phyloP scores from a whole-genome alignment of 495 filamentous ascomycete genomes.

The Penicillium canescens region DNA sequence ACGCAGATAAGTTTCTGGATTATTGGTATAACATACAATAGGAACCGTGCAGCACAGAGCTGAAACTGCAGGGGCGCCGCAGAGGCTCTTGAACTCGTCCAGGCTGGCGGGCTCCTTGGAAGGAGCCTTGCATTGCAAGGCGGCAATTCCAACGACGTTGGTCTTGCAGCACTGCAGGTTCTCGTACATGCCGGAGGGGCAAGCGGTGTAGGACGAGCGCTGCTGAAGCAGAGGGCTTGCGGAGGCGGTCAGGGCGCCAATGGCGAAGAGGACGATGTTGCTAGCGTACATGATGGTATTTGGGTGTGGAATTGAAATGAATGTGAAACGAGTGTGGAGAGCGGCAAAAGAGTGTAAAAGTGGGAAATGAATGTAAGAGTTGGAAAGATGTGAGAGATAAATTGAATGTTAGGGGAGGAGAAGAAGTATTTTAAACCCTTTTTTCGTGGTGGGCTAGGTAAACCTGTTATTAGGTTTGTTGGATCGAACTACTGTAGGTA shows the following conservation, averaged over 20 bases:
- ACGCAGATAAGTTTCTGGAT: background rate
- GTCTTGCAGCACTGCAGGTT: background rate
- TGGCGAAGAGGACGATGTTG: constrained; percentile 2
- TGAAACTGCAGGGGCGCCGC: background rate
- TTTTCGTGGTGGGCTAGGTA: background rate
- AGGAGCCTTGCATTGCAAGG: background rate
- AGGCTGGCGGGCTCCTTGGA: constrained; percentile 1
- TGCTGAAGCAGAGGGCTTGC: background rate
- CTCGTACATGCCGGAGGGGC: background rate
- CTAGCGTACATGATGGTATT: background rate
- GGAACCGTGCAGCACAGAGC: background rate
- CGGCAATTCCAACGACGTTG: background rate
- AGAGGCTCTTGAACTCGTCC: constrained; percentile 1
- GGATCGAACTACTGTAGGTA: background rate
- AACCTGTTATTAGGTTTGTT: background rate
- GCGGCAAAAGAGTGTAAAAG: background rate
- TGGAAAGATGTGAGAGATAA: background rate
- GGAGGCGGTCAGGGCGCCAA: constrained; percentile 1
- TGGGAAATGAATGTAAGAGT: background rate
- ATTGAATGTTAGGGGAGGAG: background rate
- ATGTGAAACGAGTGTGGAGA: background rate
- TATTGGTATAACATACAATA: background rate
- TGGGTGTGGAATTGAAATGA: background rate
- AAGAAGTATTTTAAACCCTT: background rate
- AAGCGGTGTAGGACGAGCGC: background rate